Evolutionary conservation across 2,329 filamentous ascomycete species (phyloP).

Genomic region (Cordyceps pruinosa): DNA sequence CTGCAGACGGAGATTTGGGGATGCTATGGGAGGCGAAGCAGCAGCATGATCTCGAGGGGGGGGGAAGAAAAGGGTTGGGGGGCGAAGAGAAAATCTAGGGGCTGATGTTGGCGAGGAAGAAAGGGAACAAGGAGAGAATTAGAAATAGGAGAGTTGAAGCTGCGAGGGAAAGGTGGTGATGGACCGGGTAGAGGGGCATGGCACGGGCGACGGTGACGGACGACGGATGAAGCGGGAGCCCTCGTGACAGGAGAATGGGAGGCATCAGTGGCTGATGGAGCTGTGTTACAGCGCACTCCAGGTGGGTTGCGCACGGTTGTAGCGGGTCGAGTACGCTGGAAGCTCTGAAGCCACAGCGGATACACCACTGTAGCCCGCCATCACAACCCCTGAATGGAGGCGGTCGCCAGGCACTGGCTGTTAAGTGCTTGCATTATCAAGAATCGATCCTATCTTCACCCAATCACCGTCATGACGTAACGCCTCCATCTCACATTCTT

Average conservation of each 20-base stretch:
- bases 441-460: too few relatives aligned
- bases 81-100: neutral
- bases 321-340: neutral
- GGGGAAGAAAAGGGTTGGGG: neutral
- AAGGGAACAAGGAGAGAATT: neutral
- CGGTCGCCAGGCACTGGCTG: constrained; percentile 3
- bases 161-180: neutral
- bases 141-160: neutral
- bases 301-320: neutral
- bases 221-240: constrained; percentile 6
- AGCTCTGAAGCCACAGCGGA: neutral
- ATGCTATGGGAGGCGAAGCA: constrained; percentile 4
- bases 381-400: neutral
- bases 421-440: constrained; percentile 6
- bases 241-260: neutral
- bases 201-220: too few relatives aligned
- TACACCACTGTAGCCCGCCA: neutral
- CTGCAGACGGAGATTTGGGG: neutral
- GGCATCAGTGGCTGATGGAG: neutral
- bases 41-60: neutral
- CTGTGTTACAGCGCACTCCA: neutral
- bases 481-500: too few relatives aligned
- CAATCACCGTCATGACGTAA: constrained; percentile 5
- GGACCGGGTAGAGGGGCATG: neutral
- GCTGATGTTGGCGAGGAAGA: neutral